These are phyloP conservation scores for Peribolospora baueri DNA, from an alignment of 768 basidiomycete genomes.

Conservation along the genomic window DNA sequence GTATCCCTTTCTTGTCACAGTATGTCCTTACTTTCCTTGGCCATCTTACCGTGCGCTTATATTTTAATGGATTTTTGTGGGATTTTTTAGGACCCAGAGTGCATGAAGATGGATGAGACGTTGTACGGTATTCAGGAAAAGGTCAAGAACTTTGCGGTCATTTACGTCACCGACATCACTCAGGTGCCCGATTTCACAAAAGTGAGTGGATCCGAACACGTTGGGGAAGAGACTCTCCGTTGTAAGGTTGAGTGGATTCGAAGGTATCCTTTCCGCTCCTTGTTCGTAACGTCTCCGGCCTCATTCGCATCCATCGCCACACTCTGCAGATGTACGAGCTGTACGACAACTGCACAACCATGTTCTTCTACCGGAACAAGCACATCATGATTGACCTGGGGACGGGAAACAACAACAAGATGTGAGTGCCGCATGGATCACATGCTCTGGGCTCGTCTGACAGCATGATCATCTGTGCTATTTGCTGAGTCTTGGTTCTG, in stretches of 20 bases:
- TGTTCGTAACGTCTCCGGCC: background rate
- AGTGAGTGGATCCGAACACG: slow-evolving; percentile 24
- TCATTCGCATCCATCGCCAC: background rate
- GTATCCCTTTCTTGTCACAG: background rate
- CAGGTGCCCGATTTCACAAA: slow-evolving; percentile 98
- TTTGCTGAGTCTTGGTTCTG: background rate
- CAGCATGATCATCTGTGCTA: too few relatives aligned
- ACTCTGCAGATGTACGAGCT: slow-evolving; percentile 80
- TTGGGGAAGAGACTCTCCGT: background rate
- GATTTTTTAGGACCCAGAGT: slow-evolving; percentile 40
- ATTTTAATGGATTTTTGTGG: too few relatives aligned
- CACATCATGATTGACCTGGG: slow-evolving; percentile 99
- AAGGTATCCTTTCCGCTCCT: background rate
- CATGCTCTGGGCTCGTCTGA: too few relatives aligned
- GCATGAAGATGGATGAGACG: slow-evolving; percentile 99
- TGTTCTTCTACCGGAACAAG: slow-evolving; percentile 26
- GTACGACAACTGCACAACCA: slow-evolving; percentile 68
- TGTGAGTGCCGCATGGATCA: slow-evolving; percentile 30
- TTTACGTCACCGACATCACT: slow-evolving; percentile 74
- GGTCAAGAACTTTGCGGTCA: slow-evolving; percentile 95
- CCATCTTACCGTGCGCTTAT: background rate
- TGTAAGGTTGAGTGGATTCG: background rate
- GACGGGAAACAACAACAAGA: slow-evolving; percentile 99
- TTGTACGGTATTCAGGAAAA: slow-evolving; percentile 77
- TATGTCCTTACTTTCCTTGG: background rate